phyloP scores from a whole-genome alignment of 2,329 filamentous ascomycete species.

The Thielaviopsis euricoi region DNA sequence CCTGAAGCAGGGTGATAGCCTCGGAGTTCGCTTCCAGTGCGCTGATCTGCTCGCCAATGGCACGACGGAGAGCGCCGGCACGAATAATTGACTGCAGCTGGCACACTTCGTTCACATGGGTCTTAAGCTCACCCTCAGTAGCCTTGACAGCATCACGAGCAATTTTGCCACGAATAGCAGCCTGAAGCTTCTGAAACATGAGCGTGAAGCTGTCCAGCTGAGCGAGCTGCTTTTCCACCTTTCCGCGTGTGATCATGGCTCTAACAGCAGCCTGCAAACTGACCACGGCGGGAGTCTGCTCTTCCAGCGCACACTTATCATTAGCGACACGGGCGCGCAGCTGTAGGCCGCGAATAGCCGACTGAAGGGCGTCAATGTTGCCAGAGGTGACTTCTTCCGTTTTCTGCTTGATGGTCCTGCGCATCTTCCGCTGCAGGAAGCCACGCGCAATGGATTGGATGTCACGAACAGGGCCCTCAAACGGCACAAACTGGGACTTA shows the following conservation, averaged over 20 bases:
- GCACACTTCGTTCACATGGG: slow-evolving; percentile 26
- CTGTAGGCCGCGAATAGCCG: slow-evolving; percentile 43
- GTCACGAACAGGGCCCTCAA: slow-evolving; percentile 45
- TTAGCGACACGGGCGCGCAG: slow-evolving; percentile 31
- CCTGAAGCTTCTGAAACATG: slow-evolving; percentile 35
- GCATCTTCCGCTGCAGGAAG: slow-evolving; percentile 42
- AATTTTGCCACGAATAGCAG: slow-evolving; percentile 38
- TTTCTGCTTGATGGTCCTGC: slow-evolving; percentile 38
- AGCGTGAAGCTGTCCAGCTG: slow-evolving; percentile 43
- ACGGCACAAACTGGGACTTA: slow-evolving; percentile 42
- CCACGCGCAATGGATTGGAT: slow-evolving; percentile 53
- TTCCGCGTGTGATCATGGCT: slow-evolving; percentile 60
- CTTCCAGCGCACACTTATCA: slow-evolving; percentile 44
- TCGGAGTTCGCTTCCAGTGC: slow-evolving; percentile 30
- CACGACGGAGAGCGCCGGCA: slow-evolving; percentile 36
- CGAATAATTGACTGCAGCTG: slow-evolving; percentile 35
- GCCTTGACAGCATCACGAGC: slow-evolving; percentile 27
- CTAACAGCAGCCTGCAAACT: slow-evolving; percentile 60
- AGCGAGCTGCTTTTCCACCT: slow-evolving; percentile 55
- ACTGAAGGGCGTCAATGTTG: slow-evolving; percentile 41
- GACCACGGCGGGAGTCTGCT: slow-evolving; percentile 49
- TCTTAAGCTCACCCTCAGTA: slow-evolving; percentile 30
- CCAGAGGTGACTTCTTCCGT: slow-evolving; percentile 31
- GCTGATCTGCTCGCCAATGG: slow-evolving; percentile 31
- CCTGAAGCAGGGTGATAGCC: slow-evolving; percentile 27